Percentiles rank a stretch among this genome's conserved stretches.
These are phyloP conservation scores for Pyrenophora tritici-repentis DNA, from an alignment of 2,329 filamentous ascomycete species.

Conservation along the genomic window DNA sequence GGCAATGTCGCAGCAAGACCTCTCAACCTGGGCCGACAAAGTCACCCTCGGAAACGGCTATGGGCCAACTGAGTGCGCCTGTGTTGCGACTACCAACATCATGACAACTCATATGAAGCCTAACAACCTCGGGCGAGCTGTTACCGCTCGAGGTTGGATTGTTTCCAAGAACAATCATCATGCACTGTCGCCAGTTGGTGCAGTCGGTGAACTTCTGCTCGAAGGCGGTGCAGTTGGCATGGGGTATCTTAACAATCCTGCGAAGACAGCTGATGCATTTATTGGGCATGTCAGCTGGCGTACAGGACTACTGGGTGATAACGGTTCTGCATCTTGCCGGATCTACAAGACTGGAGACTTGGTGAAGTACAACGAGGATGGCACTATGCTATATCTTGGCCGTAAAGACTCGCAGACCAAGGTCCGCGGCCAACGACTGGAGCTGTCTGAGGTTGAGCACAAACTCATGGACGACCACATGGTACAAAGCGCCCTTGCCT, in stretches of 20 bases:
- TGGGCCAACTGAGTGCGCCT: conserved; percentile 48
- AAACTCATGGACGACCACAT: conserved; percentile 43
- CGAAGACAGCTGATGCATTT: conserved; percentile 37
- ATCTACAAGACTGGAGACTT: conserved; percentile 48
- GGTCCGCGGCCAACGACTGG: conserved; percentile 52
- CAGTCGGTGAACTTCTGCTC: conserved; percentile 50
- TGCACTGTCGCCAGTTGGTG: conserved; percentile 45
- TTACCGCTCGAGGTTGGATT: conserved; percentile 45
- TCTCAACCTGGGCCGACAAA: conserved; percentile 44
- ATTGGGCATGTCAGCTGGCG: conserved; percentile 32
- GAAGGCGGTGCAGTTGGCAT: conserved; percentile 44
- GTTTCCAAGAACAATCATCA: conserved; percentile 44
- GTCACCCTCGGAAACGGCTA: conserved; percentile 48
- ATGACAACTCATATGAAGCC: conserved; percentile 36
- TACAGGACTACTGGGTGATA: conserved; percentile 1
- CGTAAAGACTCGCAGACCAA: conserved; percentile 44
- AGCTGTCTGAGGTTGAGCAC: conserved; percentile 54
- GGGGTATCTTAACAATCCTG: conserved; percentile 41
- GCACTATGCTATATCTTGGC: conserved; percentile 40
- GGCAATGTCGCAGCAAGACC: conserved; percentile 40
- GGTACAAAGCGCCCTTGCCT: conserved; percentile 37
- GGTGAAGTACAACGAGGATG: conserved; percentile 45
- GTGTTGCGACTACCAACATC: conserved; percentile 40
- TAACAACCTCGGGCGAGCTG: conserved; percentile 43
- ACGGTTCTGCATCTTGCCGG: conserved; percentile 3